phyloP scores from a whole-genome alignment of 2,329 filamentous ascomycete genomes.

The Annulohypoxylon truncatum region DNA sequence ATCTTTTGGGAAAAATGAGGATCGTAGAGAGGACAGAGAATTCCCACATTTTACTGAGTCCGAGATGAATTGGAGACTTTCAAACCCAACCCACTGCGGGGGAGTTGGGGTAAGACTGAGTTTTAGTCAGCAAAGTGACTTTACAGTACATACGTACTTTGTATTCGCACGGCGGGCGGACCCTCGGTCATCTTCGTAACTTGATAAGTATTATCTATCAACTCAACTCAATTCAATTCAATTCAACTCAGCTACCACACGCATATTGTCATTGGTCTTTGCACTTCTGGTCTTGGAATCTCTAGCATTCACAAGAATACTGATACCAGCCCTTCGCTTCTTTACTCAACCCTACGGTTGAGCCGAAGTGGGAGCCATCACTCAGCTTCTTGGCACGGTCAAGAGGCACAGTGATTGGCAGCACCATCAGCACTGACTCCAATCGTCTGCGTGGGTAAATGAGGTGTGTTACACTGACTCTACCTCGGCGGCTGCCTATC shows the following conservation, averaged over 20 bases:
- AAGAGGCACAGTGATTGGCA: slow-evolving; percentile 6
- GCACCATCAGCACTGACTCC: neutral
- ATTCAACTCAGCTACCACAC: neutral
- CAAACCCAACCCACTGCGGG: slow-evolving; percentile 2
- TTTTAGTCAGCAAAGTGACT: neutral
- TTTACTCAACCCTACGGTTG: neutral
- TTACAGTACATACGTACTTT: neutral
- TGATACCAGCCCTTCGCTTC: neutral
- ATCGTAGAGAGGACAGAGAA: neutral
- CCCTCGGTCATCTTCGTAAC: neutral
- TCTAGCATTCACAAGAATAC: neutral
- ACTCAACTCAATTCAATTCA: neutral
- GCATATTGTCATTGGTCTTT: neutral
- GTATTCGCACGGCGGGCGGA: neutral
- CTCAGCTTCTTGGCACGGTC: neutral
- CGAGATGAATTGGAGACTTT: neutral
- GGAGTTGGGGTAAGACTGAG: slow-evolving; percentile 19
- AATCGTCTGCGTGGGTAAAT: slow-evolving; percentile 11
- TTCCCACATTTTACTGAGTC: neutral
- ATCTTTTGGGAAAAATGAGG: neutral
- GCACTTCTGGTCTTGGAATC: neutral
- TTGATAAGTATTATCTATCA: neutral
- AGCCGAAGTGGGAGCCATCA: neutral
- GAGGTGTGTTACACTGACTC: slow-evolving; percentile 6
- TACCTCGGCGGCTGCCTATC: slow-evolving; percentile 19